Evolutionary conservation across 345 rosid genomes (phyloP), one percentile per base, ranked within the genome.

Genomic region (Ailanthus altissimus): DNA sequence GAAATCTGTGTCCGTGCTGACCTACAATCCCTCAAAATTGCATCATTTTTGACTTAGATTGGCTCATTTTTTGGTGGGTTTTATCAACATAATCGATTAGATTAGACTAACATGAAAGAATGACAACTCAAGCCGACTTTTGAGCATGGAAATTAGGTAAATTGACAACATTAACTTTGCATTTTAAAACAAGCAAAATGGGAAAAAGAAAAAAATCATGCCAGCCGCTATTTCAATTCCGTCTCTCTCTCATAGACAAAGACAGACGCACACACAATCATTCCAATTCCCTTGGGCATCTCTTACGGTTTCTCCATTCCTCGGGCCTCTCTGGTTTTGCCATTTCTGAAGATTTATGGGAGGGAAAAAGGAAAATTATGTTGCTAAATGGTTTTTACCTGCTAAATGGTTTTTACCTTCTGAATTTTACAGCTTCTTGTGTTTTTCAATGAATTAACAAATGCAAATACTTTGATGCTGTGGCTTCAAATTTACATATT

Each of bases 221-320:
- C 62, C 77, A 56, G 62, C 81, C 83, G 65, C 84, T 75, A 75
- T 83, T 79, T 70, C 50, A 43, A 7, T 58, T 8, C 36, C 23
- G 8, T 43, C 40, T 14, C 66, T 49, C 49, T 15, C 18, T 25
- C 14, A 11, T 5, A 20, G 21, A 47, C 21, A 14, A 14, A 32
- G 38, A 69, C 65, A 43, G 46, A 59, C 38, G 40, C 51, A n/a
- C 40, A 11, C 73, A 58, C 3, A 23, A 5, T 60, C 40, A 10
- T 60, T 47, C 21, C 15, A 25, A 47, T 51, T 73, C 25, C 50
- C 62, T 54, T 71, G 21, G 5, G 50, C 63, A 10, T 54, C 26
- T 53, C 70, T n/a, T 50, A 63, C 49, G 70, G 50, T 75, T 79
- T 21, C 63, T 65, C 61, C 28, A 11, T 32, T 20, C 8, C n/a